These are phyloP conservation scores for Phytophthora cajani DNA, from an alignment of 352 stramenopile genomes.

Conservation along the genomic window DNA sequence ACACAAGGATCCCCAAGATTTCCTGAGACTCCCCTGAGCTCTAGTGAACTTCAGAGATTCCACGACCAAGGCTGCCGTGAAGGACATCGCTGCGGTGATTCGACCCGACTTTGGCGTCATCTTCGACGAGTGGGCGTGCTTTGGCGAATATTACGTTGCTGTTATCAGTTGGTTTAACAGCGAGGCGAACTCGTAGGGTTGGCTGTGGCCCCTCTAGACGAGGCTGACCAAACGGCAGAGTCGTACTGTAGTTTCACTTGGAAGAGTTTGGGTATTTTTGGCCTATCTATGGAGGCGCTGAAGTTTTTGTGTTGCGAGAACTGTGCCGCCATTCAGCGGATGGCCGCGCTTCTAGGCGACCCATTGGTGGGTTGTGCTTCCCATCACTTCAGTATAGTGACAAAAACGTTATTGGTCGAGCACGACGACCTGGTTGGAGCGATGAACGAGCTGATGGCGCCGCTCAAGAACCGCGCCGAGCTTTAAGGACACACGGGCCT, in stretches of 20 bases:
- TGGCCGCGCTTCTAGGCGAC: neutral
- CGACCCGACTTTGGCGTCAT: neutral
- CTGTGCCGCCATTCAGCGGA: slow-evolving; percentile 1
- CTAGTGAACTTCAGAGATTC: too few species aligned
- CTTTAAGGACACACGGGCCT: neutral
- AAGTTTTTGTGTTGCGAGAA: slow-evolving; percentile 10
- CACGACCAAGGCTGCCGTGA: slow-evolving; percentile 1
- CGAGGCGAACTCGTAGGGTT: neutral
- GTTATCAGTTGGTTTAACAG: neutral
- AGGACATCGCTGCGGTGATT: neutral
- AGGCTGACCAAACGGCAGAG: neutral
- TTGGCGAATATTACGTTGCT: neutral
- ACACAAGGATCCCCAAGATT: too few species aligned
- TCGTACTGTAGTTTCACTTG: neutral
- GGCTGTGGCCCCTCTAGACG: neutral
- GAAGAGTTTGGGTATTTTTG: neutral
- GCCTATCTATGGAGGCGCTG: neutral
- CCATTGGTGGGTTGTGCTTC: slow-evolving; percentile 9
- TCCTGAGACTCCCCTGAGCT: too few species aligned
- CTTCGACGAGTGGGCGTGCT: slow-evolving; percentile 1
- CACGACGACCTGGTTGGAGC: neutral
- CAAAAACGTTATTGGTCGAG: neutral
- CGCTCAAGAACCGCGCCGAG: neutral
- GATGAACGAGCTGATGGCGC: neutral
- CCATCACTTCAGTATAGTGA: slow-evolving; percentile 13